Percentiles rank a stretch among this genome's conserved stretches.
Evolutionary conservation across 208 protist genomes (phyloP).

Genomic region (Leishmania tarentolae): DNA sequence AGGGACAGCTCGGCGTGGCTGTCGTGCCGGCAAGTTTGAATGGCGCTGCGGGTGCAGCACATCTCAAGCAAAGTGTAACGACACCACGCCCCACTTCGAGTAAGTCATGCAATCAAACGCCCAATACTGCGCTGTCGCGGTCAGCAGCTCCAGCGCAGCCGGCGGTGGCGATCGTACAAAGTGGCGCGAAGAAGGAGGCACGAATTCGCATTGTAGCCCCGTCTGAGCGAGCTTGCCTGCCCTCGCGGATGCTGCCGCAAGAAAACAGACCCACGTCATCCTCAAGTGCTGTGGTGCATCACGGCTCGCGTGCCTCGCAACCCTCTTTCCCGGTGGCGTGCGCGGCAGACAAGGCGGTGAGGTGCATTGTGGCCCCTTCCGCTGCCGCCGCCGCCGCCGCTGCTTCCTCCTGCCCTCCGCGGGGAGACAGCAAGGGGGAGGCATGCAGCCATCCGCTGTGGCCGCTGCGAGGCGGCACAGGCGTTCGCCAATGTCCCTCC

Average conservation of each 20-base stretch:
- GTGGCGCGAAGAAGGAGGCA: not conserved
- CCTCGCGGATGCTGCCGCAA: not conserved
- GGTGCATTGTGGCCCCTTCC: constrained; percentile 1
- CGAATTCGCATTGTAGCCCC: constrained; percentile 5
- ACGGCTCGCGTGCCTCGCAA: not conserved
- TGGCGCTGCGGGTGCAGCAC: not conserved
- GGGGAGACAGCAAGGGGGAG: not conserved
- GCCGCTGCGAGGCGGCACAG: not conserved
- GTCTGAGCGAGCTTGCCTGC: not conserved
- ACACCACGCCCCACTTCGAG: not conserved
- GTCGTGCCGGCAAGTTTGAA: not conserved
- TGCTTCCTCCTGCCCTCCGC: not conserved
- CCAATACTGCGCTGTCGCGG: not conserved
- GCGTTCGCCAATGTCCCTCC: not conserved
- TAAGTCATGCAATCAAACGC: not conserved
- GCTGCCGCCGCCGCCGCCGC: constrained; percentile 2
- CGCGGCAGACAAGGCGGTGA: not conserved
- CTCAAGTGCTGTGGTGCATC: not conserved
- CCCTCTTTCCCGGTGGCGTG: not conserved
- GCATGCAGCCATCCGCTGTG: not conserved
- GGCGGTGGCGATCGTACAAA: not conserved
- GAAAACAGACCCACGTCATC: not conserved
- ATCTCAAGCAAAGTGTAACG: not conserved
- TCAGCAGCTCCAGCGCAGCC: not conserved
- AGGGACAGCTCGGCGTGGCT: constrained; percentile 38